Evolutionary conservation across 2,329 filamentous ascomycete genomes (phyloP).

Genomic region (Colletotrichum orbiculare): DNA sequence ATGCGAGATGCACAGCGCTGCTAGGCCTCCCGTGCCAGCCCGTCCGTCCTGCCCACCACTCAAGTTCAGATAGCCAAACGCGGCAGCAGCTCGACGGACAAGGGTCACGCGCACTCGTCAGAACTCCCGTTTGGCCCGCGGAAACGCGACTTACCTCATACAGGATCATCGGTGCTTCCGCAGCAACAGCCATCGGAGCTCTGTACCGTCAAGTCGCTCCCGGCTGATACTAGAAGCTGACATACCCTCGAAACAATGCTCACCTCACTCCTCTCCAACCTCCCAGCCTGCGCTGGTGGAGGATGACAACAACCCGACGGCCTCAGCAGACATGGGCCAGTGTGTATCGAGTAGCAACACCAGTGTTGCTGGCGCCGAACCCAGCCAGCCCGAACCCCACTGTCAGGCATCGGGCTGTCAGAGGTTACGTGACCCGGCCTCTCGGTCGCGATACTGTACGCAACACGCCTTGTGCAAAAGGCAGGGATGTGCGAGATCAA

Average conservation of each 20-base stretch:
- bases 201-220: constrained; percentile 13
- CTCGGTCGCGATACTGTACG: constrained; percentile 29
- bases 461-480: constrained; percentile 30
- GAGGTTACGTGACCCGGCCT: constrained; percentile 19
- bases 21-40: background rate
- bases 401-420: constrained; percentile 28
- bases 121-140: constrained; percentile 3
- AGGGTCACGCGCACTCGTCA: constrained; percentile 21
- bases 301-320: constrained; percentile 21
- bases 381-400: constrained; percentile 13
- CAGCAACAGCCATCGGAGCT: constrained; percentile 19
- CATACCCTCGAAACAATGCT: constrained; percentile 21
- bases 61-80: too few relatives aligned
- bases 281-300: constrained; percentile 32
- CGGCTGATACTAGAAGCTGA: constrained; percentile 18
- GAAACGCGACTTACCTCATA: constrained; percentile 18
- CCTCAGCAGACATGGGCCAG: constrained; percentile 31
- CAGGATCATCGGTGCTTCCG: constrained; percentile 22
- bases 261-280: constrained; percentile 20
- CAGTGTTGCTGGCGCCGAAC: background rate
- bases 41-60: background rate
- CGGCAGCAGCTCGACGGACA: constrained; percentile 1
- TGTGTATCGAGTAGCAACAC: constrained; percentile 25
- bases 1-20: background rate
- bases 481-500: constrained; percentile 27